Base-by-base conservation (phyloP, 176 grass and related monocot genomes). In the Oryza brachyantha region DNA sequence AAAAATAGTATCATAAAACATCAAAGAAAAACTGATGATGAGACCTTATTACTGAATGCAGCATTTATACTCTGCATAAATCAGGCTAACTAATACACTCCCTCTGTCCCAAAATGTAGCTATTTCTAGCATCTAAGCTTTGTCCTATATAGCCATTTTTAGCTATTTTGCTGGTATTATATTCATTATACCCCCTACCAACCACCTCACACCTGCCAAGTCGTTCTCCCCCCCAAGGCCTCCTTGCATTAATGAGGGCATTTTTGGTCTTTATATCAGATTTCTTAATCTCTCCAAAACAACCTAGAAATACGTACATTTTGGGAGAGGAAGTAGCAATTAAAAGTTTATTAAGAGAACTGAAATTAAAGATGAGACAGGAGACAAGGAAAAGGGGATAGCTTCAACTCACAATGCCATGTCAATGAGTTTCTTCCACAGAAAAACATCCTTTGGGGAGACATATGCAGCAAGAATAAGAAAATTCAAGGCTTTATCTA, bases 381-480 rank as follows among this genome's bases (percentile, higher is more conserved):
- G 9, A 57, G n/a, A 57, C 72, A 17, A 10, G 12, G 22, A 3
- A 48, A 70, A 68, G 75, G 27, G 14, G 67, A 57, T 19, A 77
- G 42, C 39, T 52, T 40, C 27, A 75, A 77, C 71, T 87, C 78
- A 87, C 87, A 76, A 63, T 24, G 91, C 93, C 95, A 88, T 79
- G 9, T 83, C 79, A 58, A 92, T 68, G 29, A 97, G 89, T 70
- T 94, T 97, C 72, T 77, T 92, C 92, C 92, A 97, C 27, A 94
- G 52, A 70, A 90, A 88, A n/a, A 81, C 86, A 70, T 97, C 95
- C 85, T 90, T 97, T 7, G 89, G 92, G 17, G 95, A 84, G 70
- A 94, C 87, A 81, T 88, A 87, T 27, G 95, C 95, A 37, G 95
- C 95, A 60, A 97, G 82, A 89, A 94, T 88, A 69, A 90, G 74